Evolutionary conservation across 2,329 filamentous ascomycete genomes (phyloP).

Genomic region (Furcasterigmium furcatum): DNA sequence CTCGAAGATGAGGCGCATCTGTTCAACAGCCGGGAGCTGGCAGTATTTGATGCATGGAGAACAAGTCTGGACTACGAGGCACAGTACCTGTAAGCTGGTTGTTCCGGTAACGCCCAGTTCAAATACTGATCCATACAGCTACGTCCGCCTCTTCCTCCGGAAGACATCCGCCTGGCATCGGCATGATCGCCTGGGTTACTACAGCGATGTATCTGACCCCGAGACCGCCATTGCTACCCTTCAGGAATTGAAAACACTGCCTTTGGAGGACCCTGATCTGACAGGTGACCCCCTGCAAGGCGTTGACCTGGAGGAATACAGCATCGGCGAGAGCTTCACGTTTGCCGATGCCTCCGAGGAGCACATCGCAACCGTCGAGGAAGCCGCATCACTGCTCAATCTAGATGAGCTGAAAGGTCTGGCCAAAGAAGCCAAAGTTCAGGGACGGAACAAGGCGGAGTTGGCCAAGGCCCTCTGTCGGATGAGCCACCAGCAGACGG

Average conservation of each 20-base stretch:
- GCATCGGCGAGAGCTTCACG: constrained; percentile 57
- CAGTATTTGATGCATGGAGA: constrained; percentile 75
- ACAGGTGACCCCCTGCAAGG: constrained; percentile 17
- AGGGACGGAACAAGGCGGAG: constrained; percentile 85
- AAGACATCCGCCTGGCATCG: constrained; percentile 93
- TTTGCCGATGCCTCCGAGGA: constrained; percentile 80
- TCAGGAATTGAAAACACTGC: constrained; percentile 55
- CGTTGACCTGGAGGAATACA: constrained; percentile 35
- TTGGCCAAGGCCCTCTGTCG: constrained; percentile 70
- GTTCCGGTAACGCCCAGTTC: constrained; percentile 6
- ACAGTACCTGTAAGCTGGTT: constrained; percentile 88
- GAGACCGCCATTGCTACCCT: constrained; percentile 62
- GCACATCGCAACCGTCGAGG: constrained; percentile 72
- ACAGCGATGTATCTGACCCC: constrained; percentile 77
- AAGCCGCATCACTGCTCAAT: constrained; percentile 77
- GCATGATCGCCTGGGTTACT: constrained; percentile 71
- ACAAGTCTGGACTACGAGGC: constrained; percentile 75
- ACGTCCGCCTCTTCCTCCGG: constrained; percentile 87
- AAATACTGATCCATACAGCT: too few relatives aligned
- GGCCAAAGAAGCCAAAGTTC: constrained; percentile 81
- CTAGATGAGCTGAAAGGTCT: constrained; percentile 83
- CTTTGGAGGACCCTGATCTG: constrained; percentile 23
- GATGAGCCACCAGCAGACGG: constrained; percentile 70
- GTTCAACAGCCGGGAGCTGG: constrained; percentile 75
- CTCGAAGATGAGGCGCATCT: constrained; percentile 84